Evolutionary conservation across 306 rosid species (phyloP), one percentile per base, ranked within the genome.

Genomic region (Fragaria vesca): DNA sequence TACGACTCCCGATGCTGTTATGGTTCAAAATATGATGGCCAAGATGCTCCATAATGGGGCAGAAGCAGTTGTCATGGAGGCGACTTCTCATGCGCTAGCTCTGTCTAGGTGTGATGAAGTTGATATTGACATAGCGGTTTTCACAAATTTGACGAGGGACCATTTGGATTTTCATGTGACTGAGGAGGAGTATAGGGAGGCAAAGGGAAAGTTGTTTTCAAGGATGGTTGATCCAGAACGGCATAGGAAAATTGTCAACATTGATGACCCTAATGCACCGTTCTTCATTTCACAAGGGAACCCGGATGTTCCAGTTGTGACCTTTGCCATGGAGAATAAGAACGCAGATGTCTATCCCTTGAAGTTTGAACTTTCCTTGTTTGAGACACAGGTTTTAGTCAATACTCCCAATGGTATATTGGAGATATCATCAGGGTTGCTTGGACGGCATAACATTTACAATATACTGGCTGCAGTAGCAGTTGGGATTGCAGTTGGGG

Each of bases 371-470:
- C 92, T 95, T 52, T 89, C 99, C 42, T 80, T 95, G 84, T 95
- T 95, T 82, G 99, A 95, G 96, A 91, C 99, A 2, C 96, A 95
- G 85, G 96, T 95, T 81, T 85, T 95, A 87, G 97, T 95, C 70
- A 90, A 88, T 83, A 95, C 99, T 46, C 97, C 99, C 26, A 86
- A 82, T 52, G 99, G 97, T 40, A 91, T 95, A 71, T 88, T 95
- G 81, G 97, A 95, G 90, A 95, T 95, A 81, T 95, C 99, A 4
- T 91, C 97, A 0, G 97, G 93, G 72, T 89, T 95, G 87, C 93
- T 95, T 66, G 97, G 96, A 83, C 87, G 89, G 81, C 97, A 92
- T 84, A 95, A 92, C 76, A 89, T 95, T 72, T 91, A 91, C 88
- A 93, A 93, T 83, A 92, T 95, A 81, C 89, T 95, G 80, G 97